Evolutionary conservation across 2,329 filamentous ascomycete species (phyloP).

Genomic region (Nannizziopsis barbatae): DNA sequence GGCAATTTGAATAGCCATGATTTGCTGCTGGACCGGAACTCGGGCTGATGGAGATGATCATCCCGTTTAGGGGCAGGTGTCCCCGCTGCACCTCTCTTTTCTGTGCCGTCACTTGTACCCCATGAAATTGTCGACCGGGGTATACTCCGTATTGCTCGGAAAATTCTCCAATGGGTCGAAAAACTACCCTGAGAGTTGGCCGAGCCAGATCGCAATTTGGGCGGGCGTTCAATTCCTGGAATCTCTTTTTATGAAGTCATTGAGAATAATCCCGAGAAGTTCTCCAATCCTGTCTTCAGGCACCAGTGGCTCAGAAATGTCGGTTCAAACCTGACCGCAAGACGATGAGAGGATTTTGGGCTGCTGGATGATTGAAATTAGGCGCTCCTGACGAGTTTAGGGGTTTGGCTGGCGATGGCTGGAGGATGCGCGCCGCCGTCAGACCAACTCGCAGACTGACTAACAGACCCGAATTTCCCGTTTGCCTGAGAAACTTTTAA

Average conservation of each 20-base stretch:
- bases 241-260: too few species aligned
- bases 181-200: not conserved
- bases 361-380: too few species aligned
- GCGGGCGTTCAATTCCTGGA: too few species aligned
- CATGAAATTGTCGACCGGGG: not conserved
- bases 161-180: not conserved
- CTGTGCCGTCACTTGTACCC: not conserved
- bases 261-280: not conserved
- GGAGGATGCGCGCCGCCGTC: too few species aligned
- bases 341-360: too few species aligned
- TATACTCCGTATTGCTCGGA: not conserved
- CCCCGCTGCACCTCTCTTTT: not conserved
- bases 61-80: conserved; percentile 1
- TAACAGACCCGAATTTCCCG: too few species aligned
- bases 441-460: too few species aligned
- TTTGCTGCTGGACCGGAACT: not conserved
- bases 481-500: too few species aligned
- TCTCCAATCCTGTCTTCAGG: not conserved
- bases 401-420: too few species aligned
- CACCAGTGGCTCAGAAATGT: not conserved
- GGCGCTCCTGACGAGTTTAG: too few species aligned
- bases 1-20: not conserved
- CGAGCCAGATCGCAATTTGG: too few species aligned
- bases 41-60: not conserved
- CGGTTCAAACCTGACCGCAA: too few species aligned